phyloP scores from a whole-genome alignment of 345 rosid genomes.

The Hibiscus mutabilis region DNA sequence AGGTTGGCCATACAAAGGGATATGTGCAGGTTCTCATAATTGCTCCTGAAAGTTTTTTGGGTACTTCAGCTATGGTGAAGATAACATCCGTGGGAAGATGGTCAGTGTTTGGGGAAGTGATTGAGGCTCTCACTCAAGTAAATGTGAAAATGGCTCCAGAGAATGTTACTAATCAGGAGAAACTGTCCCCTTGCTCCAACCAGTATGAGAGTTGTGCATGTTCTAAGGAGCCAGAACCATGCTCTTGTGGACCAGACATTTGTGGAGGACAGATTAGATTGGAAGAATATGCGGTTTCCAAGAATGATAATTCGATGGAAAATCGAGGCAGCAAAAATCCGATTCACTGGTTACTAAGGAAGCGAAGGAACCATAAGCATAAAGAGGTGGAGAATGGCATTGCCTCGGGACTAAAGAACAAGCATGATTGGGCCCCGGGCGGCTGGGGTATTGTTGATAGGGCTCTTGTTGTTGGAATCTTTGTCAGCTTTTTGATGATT shows the following conservation, averaged over 20 bases:
- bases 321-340: conserved; percentile 22
- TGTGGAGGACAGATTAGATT: conserved; percentile 33
- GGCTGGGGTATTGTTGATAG: conserved; percentile 46
- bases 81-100: conserved; percentile 92
- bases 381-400: conserved; percentile 20
- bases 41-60: conserved; percentile 63
- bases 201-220: conserved; percentile 37
- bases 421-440: conserved; percentile 22
- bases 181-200: conserved; percentile 21
- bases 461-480: conserved; percentile 58
- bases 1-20: conserved; percentile 96
- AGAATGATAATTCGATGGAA: conserved; percentile 21
- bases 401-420: conserved; percentile 14
- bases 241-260: conserved; percentile 41
- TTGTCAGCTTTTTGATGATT: conserved; percentile 48
- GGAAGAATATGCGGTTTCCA: conserved; percentile 6
- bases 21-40: conserved; percentile 78
- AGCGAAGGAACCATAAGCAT: conserved; percentile 24
- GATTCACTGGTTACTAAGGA: conserved; percentile 49
- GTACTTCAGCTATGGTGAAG: conserved; percentile 69
- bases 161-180: conserved; percentile 20
- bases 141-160: conserved; percentile 16
- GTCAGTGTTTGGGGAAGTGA: conserved; percentile 86
- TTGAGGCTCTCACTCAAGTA: conserved; percentile 37
- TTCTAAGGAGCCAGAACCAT: conserved; percentile 32